phyloP scores from a whole-genome alignment of 148 eudicot species.

The Drosera capensis region DNA sequence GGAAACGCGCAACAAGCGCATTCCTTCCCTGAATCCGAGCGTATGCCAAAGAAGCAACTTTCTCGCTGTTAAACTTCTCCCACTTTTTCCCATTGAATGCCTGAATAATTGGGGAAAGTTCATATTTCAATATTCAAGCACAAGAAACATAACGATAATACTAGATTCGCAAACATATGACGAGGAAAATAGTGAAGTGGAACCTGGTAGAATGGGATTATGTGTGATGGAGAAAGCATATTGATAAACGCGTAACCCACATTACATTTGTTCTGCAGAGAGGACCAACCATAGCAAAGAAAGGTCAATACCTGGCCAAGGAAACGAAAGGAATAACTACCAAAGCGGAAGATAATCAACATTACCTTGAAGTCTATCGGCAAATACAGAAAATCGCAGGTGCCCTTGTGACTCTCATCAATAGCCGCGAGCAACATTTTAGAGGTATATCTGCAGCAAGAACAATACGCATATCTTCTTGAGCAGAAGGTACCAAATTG shows the following conservation, averaged over 20 bases:
- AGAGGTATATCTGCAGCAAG: conserved; percentile 64
- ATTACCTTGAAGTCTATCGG: conserved; percentile 92
- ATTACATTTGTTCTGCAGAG: conserved; percentile 86
- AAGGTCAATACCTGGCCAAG: too few species aligned
- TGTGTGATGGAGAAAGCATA: conserved; percentile 70
- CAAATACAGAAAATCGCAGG: conserved; percentile 82
- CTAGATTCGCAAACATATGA: too few species aligned
- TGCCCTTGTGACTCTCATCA: conserved; percentile 70
- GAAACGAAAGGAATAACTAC: not conserved
- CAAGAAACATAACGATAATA: too few species aligned
- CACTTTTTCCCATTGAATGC: conserved; percentile 83
- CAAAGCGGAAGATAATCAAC: not conserved
- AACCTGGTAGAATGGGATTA: conserved; percentile 74
- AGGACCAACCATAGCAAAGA: conserved; percentile 3
- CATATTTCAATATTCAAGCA: too few species aligned
- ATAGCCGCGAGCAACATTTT: conserved; percentile 87
- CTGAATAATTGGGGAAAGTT: conserved; percentile 25
- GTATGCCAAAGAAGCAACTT: conserved; percentile 82
- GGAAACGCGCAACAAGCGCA: conserved; percentile 74
- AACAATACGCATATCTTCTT: not conserved
- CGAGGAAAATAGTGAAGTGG: not conserved
- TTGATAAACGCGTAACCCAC: conserved; percentile 96
- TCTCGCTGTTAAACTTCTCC: conserved; percentile 94
- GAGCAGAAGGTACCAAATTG: not conserved
- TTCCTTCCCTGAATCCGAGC: conserved; percentile 82